phyloP scores from a whole-genome alignment of 148 eudicot species.

The Oxyria digyna region DNA sequence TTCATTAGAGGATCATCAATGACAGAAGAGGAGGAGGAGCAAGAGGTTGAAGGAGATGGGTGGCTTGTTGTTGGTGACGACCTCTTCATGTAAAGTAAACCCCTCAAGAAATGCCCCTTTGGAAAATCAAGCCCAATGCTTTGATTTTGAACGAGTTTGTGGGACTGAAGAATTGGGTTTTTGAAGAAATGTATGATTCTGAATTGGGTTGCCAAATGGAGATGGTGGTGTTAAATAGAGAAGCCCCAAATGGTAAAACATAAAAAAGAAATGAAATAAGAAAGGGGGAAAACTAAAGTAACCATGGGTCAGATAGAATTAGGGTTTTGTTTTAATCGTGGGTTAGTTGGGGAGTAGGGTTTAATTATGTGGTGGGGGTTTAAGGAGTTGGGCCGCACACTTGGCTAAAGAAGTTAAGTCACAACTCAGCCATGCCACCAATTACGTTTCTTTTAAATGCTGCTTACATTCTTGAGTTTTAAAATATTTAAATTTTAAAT shows the following conservation, averaged over 20 bases:
- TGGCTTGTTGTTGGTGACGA: conserved; percentile 5
- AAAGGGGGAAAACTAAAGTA: neutral
- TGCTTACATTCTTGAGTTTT: neutral
- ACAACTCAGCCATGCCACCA: neutral
- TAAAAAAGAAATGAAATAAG: neutral
- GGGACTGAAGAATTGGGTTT: neutral
- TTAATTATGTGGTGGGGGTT: neutral
- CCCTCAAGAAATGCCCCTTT: neutral
- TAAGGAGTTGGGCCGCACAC: neutral
- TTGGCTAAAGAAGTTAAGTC: neutral
- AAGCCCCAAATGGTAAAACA: neutral
- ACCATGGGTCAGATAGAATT: conserved; percentile 3
- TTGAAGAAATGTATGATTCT: neutral
- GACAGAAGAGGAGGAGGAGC: neutral
- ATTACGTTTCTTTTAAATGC: neutral
- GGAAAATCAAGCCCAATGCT: neutral
- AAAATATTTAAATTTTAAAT: neutral
- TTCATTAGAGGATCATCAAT: neutral
- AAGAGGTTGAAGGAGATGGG: conserved; percentile 8
- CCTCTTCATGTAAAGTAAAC: neutral
- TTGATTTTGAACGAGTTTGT: neutral
- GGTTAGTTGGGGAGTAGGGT: neutral
- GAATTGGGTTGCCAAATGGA: conserved; percentile 3
- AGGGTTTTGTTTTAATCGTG: conserved; percentile 1
- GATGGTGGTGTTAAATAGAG: neutral